Percentiles rank a stretch among this genome's conserved stretches.
phyloP scores from a whole-genome alignment of 2,329 filamentous ascomycete genomes.

The Fusarium sp. region DNA sequence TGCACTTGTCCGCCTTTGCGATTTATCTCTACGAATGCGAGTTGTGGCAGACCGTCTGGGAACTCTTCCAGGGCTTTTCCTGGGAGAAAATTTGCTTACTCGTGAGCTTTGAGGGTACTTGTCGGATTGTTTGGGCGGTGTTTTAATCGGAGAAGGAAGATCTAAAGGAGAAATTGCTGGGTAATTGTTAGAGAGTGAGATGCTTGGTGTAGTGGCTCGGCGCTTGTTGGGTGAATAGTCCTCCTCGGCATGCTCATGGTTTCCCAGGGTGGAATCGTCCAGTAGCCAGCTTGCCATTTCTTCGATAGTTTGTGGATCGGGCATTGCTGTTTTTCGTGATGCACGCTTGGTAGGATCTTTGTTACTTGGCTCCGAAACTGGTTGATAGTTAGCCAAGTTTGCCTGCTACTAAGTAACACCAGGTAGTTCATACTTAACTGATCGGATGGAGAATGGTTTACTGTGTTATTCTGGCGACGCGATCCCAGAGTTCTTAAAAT shows the following conservation, averaged over 20 bases:
- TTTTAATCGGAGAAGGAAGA: constrained; percentile 28
- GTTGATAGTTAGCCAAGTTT: constrained; percentile 9
- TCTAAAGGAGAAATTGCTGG: constrained; percentile 22
- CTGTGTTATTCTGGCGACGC: constrained; percentile 42
- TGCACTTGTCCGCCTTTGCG: constrained; percentile 29
- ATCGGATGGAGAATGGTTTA: constrained; percentile 27
- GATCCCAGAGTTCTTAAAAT: constrained; percentile 49
- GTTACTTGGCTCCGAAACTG: neutral
- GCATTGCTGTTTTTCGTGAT: constrained; percentile 23
- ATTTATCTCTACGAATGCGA: constrained; percentile 19
- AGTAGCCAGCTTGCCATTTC: constrained; percentile 51
- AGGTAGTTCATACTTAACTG: constrained; percentile 36
- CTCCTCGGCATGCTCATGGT: constrained; percentile 10
- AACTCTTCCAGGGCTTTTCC: constrained; percentile 1
- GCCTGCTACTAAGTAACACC: neutral
- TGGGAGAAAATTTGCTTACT: constrained; percentile 31
- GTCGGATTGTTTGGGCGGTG: neutral
- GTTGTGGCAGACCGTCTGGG: constrained; percentile 35
- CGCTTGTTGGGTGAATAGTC: constrained; percentile 21
- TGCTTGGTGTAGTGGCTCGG: constrained; percentile 10
- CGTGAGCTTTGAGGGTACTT: constrained; percentile 13
- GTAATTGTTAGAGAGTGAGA: neutral
- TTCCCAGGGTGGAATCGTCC: constrained; percentile 42
- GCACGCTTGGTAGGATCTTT: constrained; percentile 21
- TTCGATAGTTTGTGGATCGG: constrained; percentile 36